Evolutionary conservation across 2,329 filamentous ascomycete genomes (phyloP).

Genomic region (Cordyceps fumosorosea): DNA sequence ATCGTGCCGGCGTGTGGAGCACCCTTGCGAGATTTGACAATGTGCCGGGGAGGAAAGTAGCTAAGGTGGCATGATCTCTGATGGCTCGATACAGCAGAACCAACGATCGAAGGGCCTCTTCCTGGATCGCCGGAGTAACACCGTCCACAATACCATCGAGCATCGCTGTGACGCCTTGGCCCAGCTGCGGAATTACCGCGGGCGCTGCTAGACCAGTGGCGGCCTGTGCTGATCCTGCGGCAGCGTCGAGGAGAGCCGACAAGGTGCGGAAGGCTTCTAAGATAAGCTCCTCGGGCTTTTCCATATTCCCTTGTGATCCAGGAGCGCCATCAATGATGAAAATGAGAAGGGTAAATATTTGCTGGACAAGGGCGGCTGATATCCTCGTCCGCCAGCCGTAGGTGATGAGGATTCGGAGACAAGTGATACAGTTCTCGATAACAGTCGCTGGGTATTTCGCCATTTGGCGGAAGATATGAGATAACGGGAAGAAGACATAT

Average conservation of each 20-base stretch:
- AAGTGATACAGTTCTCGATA: slow-evolving; percentile 70
- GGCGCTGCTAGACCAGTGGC: slow-evolving; percentile 46
- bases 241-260: slow-evolving; percentile 54
- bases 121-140: slow-evolving; percentile 59
- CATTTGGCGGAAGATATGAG: slow-evolving; percentile 74
- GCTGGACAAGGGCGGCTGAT: slow-evolving; percentile 66
- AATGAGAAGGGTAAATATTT: slow-evolving; percentile 78
- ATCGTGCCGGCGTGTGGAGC: slow-evolving; percentile 59
- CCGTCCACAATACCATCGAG: slow-evolving; percentile 66
- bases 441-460: slow-evolving; percentile 63
- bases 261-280: slow-evolving; percentile 66
- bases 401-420: slow-evolving; percentile 64
- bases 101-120: slow-evolving; percentile 61
- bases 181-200: slow-evolving; percentile 67
- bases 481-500: slow-evolving; percentile 91
- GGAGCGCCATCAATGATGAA: slow-evolving; percentile 72
- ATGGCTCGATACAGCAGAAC: slow-evolving; percentile 56
- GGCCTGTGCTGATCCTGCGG: slow-evolving; percentile 43
- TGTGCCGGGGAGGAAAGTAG: slow-evolving; percentile 81
- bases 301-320: slow-evolving; percentile 37
- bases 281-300: slow-evolving; percentile 65
- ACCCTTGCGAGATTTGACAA: slow-evolving; percentile 75
- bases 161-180: slow-evolving; percentile 74
- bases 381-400: slow-evolving; percentile 74
- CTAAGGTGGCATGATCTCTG: slow-evolving; percentile 66